A percentile compares a stretch with the other conserved stretches of the same genome.
Evolutionary conservation across 1,284 basidiomycete genomes (phyloP).

Genomic region (Cutaneotrichosporon dermatis): DNA sequence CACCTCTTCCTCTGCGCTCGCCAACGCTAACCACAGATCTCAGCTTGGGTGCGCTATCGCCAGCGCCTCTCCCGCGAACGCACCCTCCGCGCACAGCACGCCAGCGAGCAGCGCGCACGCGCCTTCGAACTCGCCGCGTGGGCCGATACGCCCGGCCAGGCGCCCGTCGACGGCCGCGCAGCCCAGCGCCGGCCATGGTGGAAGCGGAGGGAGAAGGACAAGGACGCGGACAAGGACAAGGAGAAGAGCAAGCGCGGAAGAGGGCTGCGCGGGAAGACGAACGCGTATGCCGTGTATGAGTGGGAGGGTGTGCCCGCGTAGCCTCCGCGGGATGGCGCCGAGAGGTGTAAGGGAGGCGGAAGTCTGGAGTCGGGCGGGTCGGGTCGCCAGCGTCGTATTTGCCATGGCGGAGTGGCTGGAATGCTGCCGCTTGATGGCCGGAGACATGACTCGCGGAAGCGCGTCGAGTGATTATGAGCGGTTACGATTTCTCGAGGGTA

Average conservation of each 20-base stretch:
- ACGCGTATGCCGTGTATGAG: slow-evolving; percentile 43
- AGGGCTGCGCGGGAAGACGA: slow-evolving; percentile 34
- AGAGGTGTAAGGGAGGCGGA: no score
- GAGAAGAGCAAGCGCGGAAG: slow-evolving; percentile 16
- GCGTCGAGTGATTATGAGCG: no score
- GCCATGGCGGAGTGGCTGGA: no score
- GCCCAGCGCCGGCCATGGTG: slow-evolving; percentile 10
- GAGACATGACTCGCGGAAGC: no score
- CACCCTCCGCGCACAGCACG: slow-evolving; percentile 22
- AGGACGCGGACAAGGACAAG: slow-evolving; percentile 21
- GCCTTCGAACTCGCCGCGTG: slow-evolving; percentile 46
- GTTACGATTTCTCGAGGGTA: no score
- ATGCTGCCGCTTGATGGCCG: no score
- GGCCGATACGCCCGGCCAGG: slow-evolving; percentile 37
- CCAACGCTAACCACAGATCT: slow-evolving; percentile 26
- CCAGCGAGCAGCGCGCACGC: slow-evolving; percentile 36
- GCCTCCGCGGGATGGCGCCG: no score
- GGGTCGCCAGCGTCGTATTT: no score
- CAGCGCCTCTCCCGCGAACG: slow-evolving; percentile 34
- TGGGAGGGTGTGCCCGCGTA: slow-evolving; percentile 42
- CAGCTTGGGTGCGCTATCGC: slow-evolving; percentile 35
- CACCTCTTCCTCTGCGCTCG: not conserved
- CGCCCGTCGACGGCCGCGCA: slow-evolving; percentile 22
- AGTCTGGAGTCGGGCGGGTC: no score
- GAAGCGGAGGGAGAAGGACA: slow-evolving; percentile 8